phyloP scores from a whole-genome alignment of 129 eudicot genomes.

The Lonicera japonica region DNA sequence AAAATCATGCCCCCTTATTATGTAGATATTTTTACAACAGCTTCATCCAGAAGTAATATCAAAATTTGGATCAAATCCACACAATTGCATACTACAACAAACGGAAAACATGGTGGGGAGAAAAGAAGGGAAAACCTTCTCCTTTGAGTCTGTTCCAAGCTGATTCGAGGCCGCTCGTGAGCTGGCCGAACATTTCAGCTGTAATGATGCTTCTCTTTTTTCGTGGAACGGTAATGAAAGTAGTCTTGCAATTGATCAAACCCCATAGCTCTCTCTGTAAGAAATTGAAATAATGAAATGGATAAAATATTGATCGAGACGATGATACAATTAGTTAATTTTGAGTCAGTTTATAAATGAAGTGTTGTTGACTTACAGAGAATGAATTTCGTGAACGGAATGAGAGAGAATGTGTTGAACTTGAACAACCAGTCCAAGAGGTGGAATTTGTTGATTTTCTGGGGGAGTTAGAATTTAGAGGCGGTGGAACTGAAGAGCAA shows the following conservation, averaged over 20 bases:
- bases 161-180: constrained; percentile 78
- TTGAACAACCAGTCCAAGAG: constrained; percentile 28
- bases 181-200: constrained; percentile 98
- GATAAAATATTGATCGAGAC: background rate
- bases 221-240: constrained; percentile 17
- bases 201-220: constrained; percentile 37
- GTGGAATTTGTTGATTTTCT: constrained; percentile 16
- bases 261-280: constrained; percentile 65
- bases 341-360: background rate
- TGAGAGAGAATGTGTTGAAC: constrained; percentile 43
- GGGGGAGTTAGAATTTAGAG: constrained; percentile 7
- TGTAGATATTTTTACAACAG: no score
- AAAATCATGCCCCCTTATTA: no score
- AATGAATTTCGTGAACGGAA: constrained; percentile 46
- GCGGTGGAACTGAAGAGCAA: constrained; percentile 34
- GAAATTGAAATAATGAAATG: no score
- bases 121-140: constrained; percentile 43
- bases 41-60: background rate
- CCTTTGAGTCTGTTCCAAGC: constrained; percentile 98
- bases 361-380: constrained; percentile 22
- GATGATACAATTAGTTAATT: background rate
- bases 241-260: constrained; percentile 35
- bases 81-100: background rate
- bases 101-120: background rate
- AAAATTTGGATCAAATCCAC: constrained; percentile 1